Evolutionary conservation across 1,139 yeast species (phyloP).

Genomic region (Yamadazyma atlantica): DNA sequence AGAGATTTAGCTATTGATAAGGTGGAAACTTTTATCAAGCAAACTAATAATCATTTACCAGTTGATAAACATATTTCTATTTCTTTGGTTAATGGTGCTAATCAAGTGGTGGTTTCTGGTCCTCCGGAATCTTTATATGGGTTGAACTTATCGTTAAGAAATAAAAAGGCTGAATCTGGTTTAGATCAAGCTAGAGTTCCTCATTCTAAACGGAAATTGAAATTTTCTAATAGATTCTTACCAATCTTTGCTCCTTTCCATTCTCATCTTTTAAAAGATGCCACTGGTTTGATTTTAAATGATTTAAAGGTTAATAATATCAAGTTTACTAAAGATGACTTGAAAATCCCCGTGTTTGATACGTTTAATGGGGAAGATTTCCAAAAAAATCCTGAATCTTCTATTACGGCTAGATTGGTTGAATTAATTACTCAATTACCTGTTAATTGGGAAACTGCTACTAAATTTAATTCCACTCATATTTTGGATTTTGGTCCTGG

Average conservation of each 20-base stretch:
- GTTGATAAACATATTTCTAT: slow-evolving; percentile 85
- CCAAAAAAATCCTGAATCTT: slow-evolving; percentile 45
- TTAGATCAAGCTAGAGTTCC: slow-evolving; percentile 95
- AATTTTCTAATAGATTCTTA: slow-evolving; percentile 88
- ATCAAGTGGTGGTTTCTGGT: slow-evolving; percentile 93
- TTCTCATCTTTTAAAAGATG: slow-evolving; percentile 76
- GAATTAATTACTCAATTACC: slow-evolving; percentile 85
- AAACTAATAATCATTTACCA: slow-evolving; percentile 93
- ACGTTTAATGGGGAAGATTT: slow-evolving; percentile 84
- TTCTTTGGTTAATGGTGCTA: slow-evolving; percentile 91
- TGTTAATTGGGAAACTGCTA: slow-evolving; percentile 93
- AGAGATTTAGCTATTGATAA: slow-evolving; percentile 81
- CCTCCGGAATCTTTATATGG: slow-evolving; percentile 99
- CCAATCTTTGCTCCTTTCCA: slow-evolving; percentile 98
- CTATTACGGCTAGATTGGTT: slow-evolving; percentile 60
- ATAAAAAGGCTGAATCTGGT: slow-evolving; percentile 92
- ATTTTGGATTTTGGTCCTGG: slow-evolving; percentile 98
- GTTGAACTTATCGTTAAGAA: slow-evolving; percentile 85
- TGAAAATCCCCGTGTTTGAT: slow-evolving; percentile 87
- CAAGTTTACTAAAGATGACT: slow-evolving; percentile 50
- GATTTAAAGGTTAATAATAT: slow-evolving; percentile 62
- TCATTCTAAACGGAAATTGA: slow-evolving; percentile 85
- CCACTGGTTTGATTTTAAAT: slow-evolving; percentile 61
- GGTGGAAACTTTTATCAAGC: slow-evolving; percentile 75
- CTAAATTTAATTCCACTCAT: slow-evolving; percentile 79